Conservation (phyloP, 108 stramenopile genomes). For the Mediolabrus comicus region DNA sequence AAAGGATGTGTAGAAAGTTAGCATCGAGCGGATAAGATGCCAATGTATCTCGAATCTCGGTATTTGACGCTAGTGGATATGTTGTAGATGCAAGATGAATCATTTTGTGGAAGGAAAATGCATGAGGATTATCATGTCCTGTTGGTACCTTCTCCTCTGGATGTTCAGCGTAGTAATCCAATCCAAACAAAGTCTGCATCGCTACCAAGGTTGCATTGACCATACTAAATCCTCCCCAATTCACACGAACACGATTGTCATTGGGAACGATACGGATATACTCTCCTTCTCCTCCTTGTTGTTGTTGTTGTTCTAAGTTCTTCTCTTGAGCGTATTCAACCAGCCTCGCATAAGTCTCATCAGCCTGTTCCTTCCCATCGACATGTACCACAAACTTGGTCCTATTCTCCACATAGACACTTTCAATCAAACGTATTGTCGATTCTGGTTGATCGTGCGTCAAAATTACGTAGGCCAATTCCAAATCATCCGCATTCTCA, state of each 20-base stretch:
- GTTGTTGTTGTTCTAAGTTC: constrained; percentile 20
- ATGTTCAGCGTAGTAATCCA: constrained; percentile 53
- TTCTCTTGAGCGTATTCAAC: constrained; percentile 61
- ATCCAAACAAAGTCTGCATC: constrained; percentile 49
- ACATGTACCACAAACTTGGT: constrained; percentile 86
- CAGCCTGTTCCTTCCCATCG: constrained; percentile 76
- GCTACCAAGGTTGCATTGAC: constrained; percentile 92
- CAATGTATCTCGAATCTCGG: constrained; percentile 79
- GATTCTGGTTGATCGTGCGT: constrained; percentile 80
- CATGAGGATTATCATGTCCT: constrained; percentile 30
- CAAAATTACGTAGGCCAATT: constrained; percentile 80
- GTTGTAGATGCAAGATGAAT: constrained; percentile 87
- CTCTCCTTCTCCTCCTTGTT: constrained; percentile 24
- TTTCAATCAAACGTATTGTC: constrained; percentile 83
- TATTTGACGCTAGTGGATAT: constrained; percentile 91
- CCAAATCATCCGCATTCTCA: constrained; percentile 58
- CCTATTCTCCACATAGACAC: constrained; percentile 60
- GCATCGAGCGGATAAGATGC: constrained; percentile 83
- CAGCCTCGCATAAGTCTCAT: constrained; percentile 62
- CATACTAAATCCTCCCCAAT: constrained; percentile 95
- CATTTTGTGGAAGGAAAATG: constrained; percentile 78
- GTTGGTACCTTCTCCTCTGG: constrained; percentile 37
- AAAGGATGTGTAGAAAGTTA: constrained; percentile 78
- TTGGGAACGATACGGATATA: constrained; percentile 68
- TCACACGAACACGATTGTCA: constrained; percentile 78